A percentile compares a stretch with the other conserved stretches of the same genome.
Conservation (phyloP, 768 basidiomycete genomes). For the Suillus spraguei region DNA sequence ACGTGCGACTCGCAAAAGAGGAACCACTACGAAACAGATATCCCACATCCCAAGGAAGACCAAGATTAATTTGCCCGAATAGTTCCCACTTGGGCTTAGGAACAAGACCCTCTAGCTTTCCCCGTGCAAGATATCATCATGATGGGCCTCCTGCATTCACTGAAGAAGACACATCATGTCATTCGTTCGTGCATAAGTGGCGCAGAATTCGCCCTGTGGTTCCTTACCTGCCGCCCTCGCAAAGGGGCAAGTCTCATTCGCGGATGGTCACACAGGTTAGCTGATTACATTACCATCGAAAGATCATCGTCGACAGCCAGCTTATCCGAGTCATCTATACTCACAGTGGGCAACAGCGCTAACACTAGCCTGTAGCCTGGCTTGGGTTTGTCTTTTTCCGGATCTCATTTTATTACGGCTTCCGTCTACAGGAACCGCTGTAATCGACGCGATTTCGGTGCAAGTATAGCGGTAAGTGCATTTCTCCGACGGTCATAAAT, state of each 20-base stretch:
- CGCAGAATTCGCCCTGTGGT: neutral
- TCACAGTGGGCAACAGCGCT: slow-evolving; percentile 1
- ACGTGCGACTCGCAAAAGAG: slow-evolving; percentile 2
- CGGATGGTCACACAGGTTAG: neutral
- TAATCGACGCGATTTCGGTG: neutral
- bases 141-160: neutral
- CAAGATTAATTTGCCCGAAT: neutral
- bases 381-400: neutral
- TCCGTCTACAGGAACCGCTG: neutral
- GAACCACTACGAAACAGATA: slow-evolving; percentile 2
- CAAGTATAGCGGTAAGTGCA: neutral
- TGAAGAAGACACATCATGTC: neutral
- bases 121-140: neutral
- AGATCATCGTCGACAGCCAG: neutral
- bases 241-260: neutral
- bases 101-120: neutral
- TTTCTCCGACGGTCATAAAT: neutral
- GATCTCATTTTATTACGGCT: slow-evolving; percentile 1
- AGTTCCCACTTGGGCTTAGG: neutral
- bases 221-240: neutral
- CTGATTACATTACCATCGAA: neutral
- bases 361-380: neutral
- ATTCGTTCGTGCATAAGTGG: neutral
- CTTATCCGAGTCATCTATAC: neutral
- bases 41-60: neutral